A percentile compares a stretch with the other conserved stretches of the same genome.
Evolutionary conservation across 345 rosid species (phyloP).

Genomic region (Syzygium grande): DNA sequence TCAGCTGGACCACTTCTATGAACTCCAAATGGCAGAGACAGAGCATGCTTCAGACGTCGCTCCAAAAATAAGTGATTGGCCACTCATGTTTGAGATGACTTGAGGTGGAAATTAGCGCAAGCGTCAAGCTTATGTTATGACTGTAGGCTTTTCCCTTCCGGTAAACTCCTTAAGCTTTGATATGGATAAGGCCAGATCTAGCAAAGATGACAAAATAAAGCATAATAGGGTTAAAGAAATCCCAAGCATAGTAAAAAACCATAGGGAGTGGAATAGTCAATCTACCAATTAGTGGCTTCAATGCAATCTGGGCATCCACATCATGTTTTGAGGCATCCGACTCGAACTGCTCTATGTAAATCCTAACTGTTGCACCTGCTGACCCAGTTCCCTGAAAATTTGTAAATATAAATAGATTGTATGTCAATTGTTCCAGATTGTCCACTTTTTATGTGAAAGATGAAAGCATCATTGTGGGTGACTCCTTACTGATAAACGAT

Average conservation of each 20-base stretch:
- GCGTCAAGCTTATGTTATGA: constrained; percentile 48
- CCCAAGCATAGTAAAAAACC: not conserved
- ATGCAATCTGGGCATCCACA: constrained; percentile 77
- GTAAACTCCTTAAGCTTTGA: constrained; percentile 90
- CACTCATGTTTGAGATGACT: not conserved
- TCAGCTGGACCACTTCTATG: not conserved
- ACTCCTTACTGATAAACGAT: constrained; percentile 68
- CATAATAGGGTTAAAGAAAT: not conserved
- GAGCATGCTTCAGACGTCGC: not conserved
- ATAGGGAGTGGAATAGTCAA: constrained; percentile 1
- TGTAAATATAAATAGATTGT: not conserved
- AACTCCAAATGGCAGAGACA: not conserved
- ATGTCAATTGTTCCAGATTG: not conserved
- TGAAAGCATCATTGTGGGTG: not conserved
- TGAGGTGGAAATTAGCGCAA: not conserved
- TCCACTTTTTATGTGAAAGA: not conserved
- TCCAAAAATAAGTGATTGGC: not conserved
- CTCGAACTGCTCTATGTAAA: constrained; percentile 78
- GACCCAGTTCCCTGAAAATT: constrained; percentile 81
- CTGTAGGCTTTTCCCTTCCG: constrained; percentile 94
- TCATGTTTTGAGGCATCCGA: constrained; percentile 80
- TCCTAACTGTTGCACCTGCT: constrained; percentile 85
- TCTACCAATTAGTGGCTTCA: constrained; percentile 81
- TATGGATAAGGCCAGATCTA: constrained; percentile 74
- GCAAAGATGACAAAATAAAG: constrained; percentile 13